Evolutionary conservation across 352 stramenopile genomes (phyloP).

Genomic region (Phytophthora fragariaefolia): DNA sequence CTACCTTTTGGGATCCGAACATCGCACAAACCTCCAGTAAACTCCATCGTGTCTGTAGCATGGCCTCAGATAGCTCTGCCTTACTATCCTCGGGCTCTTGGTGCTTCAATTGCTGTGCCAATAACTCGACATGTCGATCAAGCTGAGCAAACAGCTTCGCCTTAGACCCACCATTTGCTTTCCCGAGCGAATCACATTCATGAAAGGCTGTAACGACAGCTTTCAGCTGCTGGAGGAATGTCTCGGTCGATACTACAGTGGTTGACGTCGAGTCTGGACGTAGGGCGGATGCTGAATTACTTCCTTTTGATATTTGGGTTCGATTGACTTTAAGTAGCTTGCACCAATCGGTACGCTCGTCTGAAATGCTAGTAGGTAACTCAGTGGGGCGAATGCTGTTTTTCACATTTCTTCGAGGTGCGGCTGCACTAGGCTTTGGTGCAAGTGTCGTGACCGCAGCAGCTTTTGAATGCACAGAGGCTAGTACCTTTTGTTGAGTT

Average conservation of each 20-base stretch:
- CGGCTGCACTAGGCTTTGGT: not conserved
- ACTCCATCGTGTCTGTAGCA: slow-evolving; percentile 58
- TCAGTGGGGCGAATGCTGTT: slow-evolving; percentile 59
- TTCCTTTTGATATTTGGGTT: slow-evolving; percentile 12
- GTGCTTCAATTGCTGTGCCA: slow-evolving; percentile 51
- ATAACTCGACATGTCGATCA: slow-evolving; percentile 58
- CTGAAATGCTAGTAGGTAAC: slow-evolving; percentile 54
- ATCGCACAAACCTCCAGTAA: slow-evolving; percentile 58
- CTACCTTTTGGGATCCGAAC: slow-evolving; percentile 53
- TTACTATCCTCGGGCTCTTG: slow-evolving; percentile 34
- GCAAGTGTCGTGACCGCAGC: not conserved
- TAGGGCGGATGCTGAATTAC: not conserved
- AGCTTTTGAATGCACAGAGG: not conserved
- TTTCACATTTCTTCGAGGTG: slow-evolving; percentile 17
- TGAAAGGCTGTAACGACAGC: slow-evolving; percentile 60
- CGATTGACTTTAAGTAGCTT: slow-evolving; percentile 62
- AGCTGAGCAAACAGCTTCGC: slow-evolving; percentile 56
- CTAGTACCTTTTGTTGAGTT: not conserved
- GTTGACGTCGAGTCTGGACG: slow-evolving; percentile 2
- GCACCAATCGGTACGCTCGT: slow-evolving; percentile 70
- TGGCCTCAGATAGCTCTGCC: slow-evolving; percentile 25
- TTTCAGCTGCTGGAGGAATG: slow-evolving; percentile 62
- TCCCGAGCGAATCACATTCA: slow-evolving; percentile 24
- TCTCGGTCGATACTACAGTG: slow-evolving; percentile 37
- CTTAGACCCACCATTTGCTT: slow-evolving; percentile 21